Conservation (phyloP, 2,329 filamentous ascomycete species). For the Colletotrichum spaethianum region DNA sequence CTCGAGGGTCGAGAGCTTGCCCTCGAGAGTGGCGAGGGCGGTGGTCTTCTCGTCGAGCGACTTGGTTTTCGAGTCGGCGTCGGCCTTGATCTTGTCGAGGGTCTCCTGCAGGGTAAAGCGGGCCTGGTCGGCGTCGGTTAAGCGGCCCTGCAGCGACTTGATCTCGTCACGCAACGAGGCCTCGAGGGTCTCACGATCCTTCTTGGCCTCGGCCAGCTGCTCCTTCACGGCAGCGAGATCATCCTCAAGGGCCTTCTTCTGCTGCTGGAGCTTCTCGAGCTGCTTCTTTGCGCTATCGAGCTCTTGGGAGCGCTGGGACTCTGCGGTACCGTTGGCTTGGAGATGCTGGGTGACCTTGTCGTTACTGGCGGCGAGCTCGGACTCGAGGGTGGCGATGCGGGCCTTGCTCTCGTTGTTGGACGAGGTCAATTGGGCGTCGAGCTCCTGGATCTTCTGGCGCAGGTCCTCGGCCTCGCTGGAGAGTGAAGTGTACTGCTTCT, state of each 20-base stretch:
- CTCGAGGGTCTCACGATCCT: conserved; percentile 53
- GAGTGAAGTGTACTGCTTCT: conserved; percentile 52
- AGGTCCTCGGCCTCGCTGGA: conserved; percentile 55
- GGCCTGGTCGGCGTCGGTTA: conserved; percentile 51
- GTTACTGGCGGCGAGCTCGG: conserved; percentile 50
- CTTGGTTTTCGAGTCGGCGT: conserved; percentile 49
- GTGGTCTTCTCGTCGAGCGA: conserved; percentile 48
- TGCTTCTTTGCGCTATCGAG: conserved; percentile 45
- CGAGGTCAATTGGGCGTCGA: conserved; percentile 49
- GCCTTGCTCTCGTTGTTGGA: conserved; percentile 51
- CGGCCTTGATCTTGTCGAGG: conserved; percentile 49
- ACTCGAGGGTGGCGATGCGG: conserved; percentile 52
- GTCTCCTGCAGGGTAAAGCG: conserved; percentile 50
- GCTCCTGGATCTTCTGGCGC: conserved; percentile 55
- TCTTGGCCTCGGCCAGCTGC: conserved; percentile 51
- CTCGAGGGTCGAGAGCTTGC: conserved; percentile 46
- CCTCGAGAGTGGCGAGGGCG: conserved; percentile 48
- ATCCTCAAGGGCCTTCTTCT: conserved; percentile 49
- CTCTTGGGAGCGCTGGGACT: conserved; percentile 43
- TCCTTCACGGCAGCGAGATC: conserved; percentile 53
- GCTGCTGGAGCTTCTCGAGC: conserved; percentile 44
- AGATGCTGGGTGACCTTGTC: conserved; percentile 44
- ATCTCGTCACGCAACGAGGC: conserved; percentile 50
- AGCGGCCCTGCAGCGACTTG: conserved; percentile 50
- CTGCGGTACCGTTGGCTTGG: conserved; percentile 46